Conservation (phyloP, 2,329 filamentous ascomycete genomes). For the Diplodia corticola region DNA sequence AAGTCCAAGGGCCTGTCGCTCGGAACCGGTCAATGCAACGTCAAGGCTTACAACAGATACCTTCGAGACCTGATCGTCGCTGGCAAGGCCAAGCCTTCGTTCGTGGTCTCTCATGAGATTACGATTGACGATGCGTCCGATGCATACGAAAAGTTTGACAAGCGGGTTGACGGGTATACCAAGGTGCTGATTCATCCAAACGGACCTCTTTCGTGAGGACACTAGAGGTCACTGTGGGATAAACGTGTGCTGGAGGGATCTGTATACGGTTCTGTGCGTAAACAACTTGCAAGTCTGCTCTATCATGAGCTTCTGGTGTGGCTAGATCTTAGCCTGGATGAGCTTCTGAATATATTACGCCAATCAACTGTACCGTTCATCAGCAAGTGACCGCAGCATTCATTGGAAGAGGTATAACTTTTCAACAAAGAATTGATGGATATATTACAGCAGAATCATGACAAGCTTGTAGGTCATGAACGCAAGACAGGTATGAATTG, state of each 20-base stretch:
- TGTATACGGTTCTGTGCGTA: background rate
- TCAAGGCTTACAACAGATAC: constrained; percentile 68
- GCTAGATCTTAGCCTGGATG: no score
- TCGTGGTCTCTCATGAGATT: constrained; percentile 67
- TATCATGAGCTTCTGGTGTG: no score
- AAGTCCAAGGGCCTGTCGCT: constrained; percentile 55
- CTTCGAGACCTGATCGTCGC: constrained; percentile 65
- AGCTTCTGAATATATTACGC: no score
- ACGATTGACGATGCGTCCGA: constrained; percentile 60
- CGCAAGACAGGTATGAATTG: background rate
- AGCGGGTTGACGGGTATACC: constrained; percentile 65
- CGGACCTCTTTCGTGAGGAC: constrained; percentile 38
- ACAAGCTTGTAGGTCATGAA: no score
- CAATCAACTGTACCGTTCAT: no score
- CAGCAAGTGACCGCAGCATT: no score
- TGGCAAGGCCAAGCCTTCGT: constrained; percentile 65
- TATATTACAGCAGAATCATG: no score
- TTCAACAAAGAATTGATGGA: no score
- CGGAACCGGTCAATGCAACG: constrained; percentile 66
- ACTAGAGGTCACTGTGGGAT: background rate
- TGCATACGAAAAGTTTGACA: constrained; percentile 67
- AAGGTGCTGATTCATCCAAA: constrained; percentile 70
- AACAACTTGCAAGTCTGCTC: background rate
- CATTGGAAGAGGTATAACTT: no score
- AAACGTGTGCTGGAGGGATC: background rate